These are phyloP conservation scores for Xylaria grammica DNA, from an alignment of 495 filamentous ascomycete species.

Conservation along the genomic window DNA sequence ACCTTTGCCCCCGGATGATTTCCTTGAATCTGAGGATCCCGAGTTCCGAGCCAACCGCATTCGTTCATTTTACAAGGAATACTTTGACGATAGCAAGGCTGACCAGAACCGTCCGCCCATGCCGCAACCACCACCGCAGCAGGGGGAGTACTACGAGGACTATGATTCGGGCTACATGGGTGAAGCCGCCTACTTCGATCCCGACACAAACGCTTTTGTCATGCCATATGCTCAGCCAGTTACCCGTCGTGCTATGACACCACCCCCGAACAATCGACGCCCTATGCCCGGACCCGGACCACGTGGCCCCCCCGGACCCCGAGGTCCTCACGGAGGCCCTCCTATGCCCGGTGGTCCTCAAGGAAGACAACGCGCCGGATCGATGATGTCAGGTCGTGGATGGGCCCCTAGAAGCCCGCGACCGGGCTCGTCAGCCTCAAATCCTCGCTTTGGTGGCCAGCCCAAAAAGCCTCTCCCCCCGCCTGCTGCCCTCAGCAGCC, in stretches of 20 bases:
- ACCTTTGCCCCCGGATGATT: constrained; percentile 84
- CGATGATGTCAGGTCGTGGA: constrained; percentile 42
- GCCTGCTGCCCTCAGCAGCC: constrained; percentile 70
- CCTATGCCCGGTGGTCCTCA: constrained; percentile 37
- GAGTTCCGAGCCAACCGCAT: constrained; percentile 96
- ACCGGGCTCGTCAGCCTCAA: constrained; percentile 72
- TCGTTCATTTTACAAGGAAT: constrained; percentile 98
- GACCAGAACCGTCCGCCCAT: constrained; percentile 50
- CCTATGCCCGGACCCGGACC: constrained; percentile 44
- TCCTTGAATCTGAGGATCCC: constrained; percentile 75
- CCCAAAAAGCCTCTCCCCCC: constrained; percentile 70
- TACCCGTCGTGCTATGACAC: constrained; percentile 93
- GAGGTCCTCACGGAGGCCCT: constrained; percentile 42
- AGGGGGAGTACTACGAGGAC: constrained; percentile 68
- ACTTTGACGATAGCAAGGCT: constrained; percentile 86
- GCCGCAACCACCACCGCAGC: constrained; percentile 41
- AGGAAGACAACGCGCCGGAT: constrained; percentile 51
- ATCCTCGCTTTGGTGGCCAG: constrained; percentile 43
- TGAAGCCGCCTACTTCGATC: constrained; percentile 73
- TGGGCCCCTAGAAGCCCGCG: constrained; percentile 50
- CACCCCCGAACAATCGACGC: constrained; percentile 80
- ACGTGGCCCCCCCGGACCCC: constrained; percentile 37
- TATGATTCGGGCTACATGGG: constrained; percentile 68
- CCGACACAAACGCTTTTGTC: constrained; percentile 72
- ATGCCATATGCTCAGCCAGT: constrained; percentile 83